A percentile compares a stretch with the other conserved stretches of the same genome.
Conservation (phyloP, 768 basidiomycete species). For the Auricularia sp. region DNA sequence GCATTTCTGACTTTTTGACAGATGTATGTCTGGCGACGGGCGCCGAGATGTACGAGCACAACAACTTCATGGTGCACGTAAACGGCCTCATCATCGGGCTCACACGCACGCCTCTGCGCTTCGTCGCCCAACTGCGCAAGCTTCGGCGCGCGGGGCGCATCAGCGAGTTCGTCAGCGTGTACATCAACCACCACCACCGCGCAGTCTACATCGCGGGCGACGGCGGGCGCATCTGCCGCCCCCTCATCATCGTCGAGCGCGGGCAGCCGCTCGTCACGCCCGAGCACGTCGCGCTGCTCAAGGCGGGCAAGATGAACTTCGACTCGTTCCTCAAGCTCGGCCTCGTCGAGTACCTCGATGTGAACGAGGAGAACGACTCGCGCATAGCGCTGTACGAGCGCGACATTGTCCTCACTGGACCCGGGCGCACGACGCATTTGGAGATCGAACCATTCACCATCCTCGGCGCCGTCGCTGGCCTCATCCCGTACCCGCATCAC, state of each 20-base stretch:
- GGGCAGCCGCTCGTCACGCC: constrained; percentile 64
- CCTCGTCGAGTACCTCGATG: constrained; percentile 94
- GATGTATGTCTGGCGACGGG: constrained; percentile 91
- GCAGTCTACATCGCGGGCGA: constrained; percentile 95
- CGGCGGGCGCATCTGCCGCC: constrained; percentile 95
- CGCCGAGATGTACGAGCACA: constrained; percentile 88
- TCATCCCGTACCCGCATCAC: constrained; percentile 98
- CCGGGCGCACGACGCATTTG: constrained; percentile 67
- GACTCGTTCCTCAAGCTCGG: constrained; percentile 91
- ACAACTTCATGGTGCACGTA: constrained; percentile 91
- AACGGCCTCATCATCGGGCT: constrained; percentile 95
- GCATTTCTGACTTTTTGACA: constrained; percentile 8
- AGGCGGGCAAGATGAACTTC: constrained; percentile 68
- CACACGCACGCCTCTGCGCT: constrained; percentile 73
- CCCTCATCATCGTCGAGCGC: constrained; percentile 91
- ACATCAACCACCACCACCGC: constrained; percentile 90
- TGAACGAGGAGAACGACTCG: constrained; percentile 98
- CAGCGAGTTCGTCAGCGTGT: constrained; percentile 94
- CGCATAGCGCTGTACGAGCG: constrained; percentile 91
- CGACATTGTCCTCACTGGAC: constrained; percentile 52
- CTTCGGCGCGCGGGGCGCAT: constrained; percentile 84
- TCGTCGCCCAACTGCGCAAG: constrained; percentile 85
- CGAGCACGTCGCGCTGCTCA: constrained; percentile 76
- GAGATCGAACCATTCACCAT: constrained; percentile 99
- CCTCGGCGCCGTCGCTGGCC: constrained; percentile 92